Percentiles rank a stretch among this genome's conserved stretches.
These are phyloP conservation scores for Monosporascus sp. DNA, from an alignment of 2,329 filamentous ascomycete species.

Conservation along the genomic window DNA sequence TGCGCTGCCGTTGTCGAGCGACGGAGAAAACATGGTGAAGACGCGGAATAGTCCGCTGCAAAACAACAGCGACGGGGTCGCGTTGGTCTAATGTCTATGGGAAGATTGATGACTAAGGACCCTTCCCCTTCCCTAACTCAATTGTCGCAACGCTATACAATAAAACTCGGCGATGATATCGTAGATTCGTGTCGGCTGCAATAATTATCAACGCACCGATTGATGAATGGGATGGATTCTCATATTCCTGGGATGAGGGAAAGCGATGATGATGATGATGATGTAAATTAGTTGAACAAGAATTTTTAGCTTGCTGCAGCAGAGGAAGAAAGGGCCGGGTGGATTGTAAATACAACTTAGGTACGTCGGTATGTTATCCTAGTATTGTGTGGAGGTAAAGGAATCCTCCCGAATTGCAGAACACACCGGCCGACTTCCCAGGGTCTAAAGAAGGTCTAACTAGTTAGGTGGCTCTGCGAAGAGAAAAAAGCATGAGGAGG, in stretches of 20 bases:
- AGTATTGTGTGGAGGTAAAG: background rate
- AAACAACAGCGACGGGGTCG: background rate
- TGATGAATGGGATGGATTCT: slow-evolving; percentile 12
- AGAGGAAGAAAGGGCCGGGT: background rate
- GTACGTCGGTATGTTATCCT: background rate
- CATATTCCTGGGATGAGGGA: slow-evolving; percentile 14
- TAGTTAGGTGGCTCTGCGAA: background rate
- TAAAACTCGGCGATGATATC: background rate
- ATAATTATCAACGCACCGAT: slow-evolving; percentile 20
- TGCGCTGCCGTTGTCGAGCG: slow-evolving; percentile 42
- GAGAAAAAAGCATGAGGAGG: background rate
- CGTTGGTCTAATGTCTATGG: background rate
- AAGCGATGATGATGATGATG: background rate
- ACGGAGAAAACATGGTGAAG: slow-evolving; percentile 54
- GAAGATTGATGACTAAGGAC: slow-evolving; percentile 5
- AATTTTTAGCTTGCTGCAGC: background rate
- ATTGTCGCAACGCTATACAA: too few species aligned
- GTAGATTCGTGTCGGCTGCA: background rate
- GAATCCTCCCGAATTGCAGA: too few species aligned
- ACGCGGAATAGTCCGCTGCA: slow-evolving; percentile 2
- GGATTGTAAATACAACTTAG: background rate
- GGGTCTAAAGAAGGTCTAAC: background rate
- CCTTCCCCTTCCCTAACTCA: background rate
- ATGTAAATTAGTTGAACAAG: background rate
- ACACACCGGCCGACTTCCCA: too few species aligned